A percentile compares a stretch with the other conserved stretches of the same genome.
phyloP scores from a whole-genome alignment of 2,329 filamentous ascomycete genomes.

The Bretziella fagacearum region DNA sequence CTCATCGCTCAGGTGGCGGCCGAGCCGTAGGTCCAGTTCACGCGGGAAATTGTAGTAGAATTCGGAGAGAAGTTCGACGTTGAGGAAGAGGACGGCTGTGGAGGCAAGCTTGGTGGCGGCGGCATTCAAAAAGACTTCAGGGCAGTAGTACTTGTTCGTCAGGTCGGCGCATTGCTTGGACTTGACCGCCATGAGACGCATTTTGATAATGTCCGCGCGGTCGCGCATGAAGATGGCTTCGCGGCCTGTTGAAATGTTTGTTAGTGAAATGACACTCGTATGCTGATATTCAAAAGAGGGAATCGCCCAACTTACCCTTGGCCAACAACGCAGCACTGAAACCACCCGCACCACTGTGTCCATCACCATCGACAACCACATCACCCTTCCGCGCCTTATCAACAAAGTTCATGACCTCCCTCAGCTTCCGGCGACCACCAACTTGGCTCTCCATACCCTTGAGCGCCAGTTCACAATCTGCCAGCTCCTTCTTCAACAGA shows the following conservation, averaged over 20 bases:
- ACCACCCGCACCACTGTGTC: constrained; percentile 70
- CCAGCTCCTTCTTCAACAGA: constrained; percentile 74
- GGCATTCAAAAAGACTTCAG: constrained; percentile 93
- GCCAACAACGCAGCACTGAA: constrained; percentile 77
- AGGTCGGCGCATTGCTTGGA: constrained; percentile 72
- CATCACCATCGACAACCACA: constrained; percentile 67
- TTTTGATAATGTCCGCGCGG: constrained; percentile 73
- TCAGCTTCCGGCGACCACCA: constrained; percentile 68
- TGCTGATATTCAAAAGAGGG: not conserved
- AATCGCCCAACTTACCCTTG: constrained; percentile 47
- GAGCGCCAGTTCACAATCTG: constrained; percentile 64
- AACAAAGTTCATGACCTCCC: constrained; percentile 78
- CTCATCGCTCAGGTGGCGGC: constrained; percentile 57
- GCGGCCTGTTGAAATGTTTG: constrained; percentile 40
- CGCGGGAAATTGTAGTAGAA: constrained; percentile 97
- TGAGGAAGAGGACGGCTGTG: constrained; percentile 90
- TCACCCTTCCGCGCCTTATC: constrained; percentile 81
- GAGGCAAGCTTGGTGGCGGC: constrained; percentile 88
- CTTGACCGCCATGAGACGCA: constrained; percentile 75
- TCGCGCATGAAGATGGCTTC: constrained; percentile 91
- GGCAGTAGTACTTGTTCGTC: constrained; percentile 91
- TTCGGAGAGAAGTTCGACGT: constrained; percentile 88
- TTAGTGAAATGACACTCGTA: constrained; percentile 18
- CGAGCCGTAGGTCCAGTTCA: constrained; percentile 73
- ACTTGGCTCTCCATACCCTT: constrained; percentile 60